Conservation (phyloP, 208 protist species). For the Leishmania turanica region DNA sequence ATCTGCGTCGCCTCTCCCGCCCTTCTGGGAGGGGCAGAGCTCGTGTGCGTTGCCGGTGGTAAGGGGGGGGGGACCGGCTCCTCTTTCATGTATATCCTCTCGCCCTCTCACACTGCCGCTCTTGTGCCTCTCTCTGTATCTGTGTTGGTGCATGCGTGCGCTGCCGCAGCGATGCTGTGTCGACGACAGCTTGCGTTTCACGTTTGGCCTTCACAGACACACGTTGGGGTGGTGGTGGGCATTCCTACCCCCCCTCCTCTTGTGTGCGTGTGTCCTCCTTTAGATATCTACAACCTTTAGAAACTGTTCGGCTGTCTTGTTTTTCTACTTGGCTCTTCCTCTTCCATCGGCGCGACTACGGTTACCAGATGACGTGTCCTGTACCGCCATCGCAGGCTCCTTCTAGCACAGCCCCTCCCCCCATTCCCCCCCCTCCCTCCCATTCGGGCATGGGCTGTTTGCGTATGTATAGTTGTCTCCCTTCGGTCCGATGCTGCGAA, state of each 20-base stretch:
- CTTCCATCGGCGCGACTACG: constrained; percentile 14
- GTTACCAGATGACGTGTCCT: neutral
- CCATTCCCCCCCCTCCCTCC: neutral
- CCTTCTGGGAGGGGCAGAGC: neutral
- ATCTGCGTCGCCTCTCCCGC: neutral
- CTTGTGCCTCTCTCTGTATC: neutral
- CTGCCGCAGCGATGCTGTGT: neutral
- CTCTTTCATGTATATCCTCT: neutral
- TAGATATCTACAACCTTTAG: constrained; percentile 7
- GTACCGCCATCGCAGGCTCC: neutral
- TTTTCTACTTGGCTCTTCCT: neutral
- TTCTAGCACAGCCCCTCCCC: neutral
- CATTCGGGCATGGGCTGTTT: neutral
- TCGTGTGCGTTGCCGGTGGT: neutral
- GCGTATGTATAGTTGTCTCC: neutral
- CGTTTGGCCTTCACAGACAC: neutral
- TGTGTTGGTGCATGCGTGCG: neutral
- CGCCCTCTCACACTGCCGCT: neutral
- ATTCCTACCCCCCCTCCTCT: neutral
- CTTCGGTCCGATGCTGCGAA: neutral
- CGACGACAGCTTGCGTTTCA: neutral
- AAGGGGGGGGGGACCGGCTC: neutral
- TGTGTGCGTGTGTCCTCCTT: neutral
- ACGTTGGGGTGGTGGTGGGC: neutral
- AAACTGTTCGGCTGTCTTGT: neutral